Base-by-base conservation (phyloP, 768 basidiomycete species). In the Clavulina sp. region DNA sequence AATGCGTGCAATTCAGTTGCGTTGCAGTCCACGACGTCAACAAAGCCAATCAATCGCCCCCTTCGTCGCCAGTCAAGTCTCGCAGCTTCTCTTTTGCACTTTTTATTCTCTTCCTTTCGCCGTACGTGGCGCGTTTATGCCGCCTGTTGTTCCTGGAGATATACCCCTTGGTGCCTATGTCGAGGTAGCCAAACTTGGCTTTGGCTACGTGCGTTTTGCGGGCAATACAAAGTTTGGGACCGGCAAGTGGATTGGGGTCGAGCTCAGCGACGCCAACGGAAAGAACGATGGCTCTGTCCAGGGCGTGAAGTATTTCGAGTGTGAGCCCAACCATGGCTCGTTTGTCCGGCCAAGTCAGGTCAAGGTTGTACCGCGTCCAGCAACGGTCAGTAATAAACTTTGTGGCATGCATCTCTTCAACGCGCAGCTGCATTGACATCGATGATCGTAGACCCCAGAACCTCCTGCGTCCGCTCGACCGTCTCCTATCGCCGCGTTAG, bases 171-270 rank as follows among this genome's bases (percentile, higher is more conserved):
- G 84, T 30, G 74, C 87, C 3, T 73, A 84, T 51, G 92, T 95
- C 16, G 75, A 81, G 51, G 77, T 91, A 41, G 66, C 81, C 0
- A 78, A 80, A 34, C n/a, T n/a, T n/a, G 91, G 92, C 18, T 73
- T 77, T 33, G 95, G 95, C 2, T 70, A 81, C 43, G 82, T 96
- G 43, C 74, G 91, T 23, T 99, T 89, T 71, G 75, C 73, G 48
- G 95, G 93, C 0, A 56, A 76, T 30, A 92, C 93, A 0, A 71
- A 74, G 2, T 96, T 96, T 63, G 75, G 85, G 21, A 65, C 77
- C 1, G 95, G 95, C 0, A 88, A 84, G 72, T 99, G 93, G 93
- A 73, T 95, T 48, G 95, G 95, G 6, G 78, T 97, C 50, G 91
- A 93, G 60, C 74, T 99, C 43, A 75, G 73, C 52, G 80, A 81